Conservation (phyloP, 169 alveolate genomes). For the Miamiensis avidus region DNA sequence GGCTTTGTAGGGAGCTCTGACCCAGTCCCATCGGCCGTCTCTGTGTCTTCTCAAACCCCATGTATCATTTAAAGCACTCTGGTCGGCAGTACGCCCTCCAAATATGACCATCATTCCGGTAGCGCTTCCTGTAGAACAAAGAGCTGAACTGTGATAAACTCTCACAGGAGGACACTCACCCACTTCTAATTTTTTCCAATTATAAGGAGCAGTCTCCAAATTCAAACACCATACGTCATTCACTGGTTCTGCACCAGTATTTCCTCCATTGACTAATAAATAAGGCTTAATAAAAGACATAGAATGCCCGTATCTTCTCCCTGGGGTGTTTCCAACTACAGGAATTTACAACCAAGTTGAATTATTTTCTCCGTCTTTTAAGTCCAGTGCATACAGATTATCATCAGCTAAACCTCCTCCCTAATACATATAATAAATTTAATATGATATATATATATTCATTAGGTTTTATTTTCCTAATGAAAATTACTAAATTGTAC, state of each 20-base stretch:
- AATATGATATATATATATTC: no score
- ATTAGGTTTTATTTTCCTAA: no score
- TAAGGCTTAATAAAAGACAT: conserved; percentile 96
- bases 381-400: conserved; percentile 94
- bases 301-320: conserved; percentile 99
- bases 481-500: no score
- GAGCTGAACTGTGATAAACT: conserved; percentile 95
- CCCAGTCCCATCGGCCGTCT: conserved; percentile 99
- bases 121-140: conserved; percentile 97
- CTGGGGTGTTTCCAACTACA: conserved; percentile 96
- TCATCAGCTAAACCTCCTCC: conserved; percentile 98
- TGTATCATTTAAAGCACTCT: conserved; percentile 94
- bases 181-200: conserved; percentile 92
- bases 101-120: conserved; percentile 99
- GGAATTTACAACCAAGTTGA: conserved; percentile 98
- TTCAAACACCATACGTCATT: conserved; percentile 98
- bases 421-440: not conserved
- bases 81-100: conserved; percentile 98
- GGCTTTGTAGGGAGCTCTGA: conserved; percentile 96
- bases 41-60: conserved; percentile 99
- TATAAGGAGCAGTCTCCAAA: conserved; percentile 96
- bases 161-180: conserved; percentile 93
- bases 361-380: conserved; percentile 91
- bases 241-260: conserved; percentile 94
- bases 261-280: conserved; percentile 97